Evolutionary conservation across 2,329 filamentous ascomycete genomes (phyloP).

Genomic region (Beauveria bassiana): DNA sequence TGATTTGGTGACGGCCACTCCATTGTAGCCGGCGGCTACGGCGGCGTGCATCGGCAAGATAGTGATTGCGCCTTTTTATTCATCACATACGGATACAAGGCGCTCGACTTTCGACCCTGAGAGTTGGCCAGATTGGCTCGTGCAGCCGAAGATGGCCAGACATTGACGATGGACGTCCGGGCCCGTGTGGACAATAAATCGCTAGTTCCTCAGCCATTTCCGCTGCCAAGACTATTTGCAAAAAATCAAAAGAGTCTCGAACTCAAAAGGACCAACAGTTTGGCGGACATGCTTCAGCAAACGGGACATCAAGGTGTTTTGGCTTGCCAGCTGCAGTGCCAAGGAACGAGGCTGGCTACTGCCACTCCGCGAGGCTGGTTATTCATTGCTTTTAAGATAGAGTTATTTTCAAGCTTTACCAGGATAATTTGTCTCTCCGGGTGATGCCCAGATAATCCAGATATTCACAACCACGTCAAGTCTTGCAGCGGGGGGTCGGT

Average conservation of each 20-base stretch:
- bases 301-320: constrained; percentile 10
- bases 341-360: not conserved
- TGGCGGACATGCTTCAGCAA: not conserved
- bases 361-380: not conserved
- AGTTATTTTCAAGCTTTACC: constrained; percentile 5
- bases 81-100: not conserved
- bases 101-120: not conserved
- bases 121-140: not conserved
- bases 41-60: too few relatives aligned
- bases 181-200: not conserved
- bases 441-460: too few relatives aligned
- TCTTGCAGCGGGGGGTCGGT: too few relatives aligned
- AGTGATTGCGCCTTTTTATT: too few relatives aligned
- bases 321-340: constrained; percentile 5
- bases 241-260: not conserved
- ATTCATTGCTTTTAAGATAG: not conserved
- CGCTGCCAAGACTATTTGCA: not conserved
- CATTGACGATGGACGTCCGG: not conserved
- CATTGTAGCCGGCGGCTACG: too few relatives aligned
- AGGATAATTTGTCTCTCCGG: too few relatives aligned
- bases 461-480: too few relatives aligned
- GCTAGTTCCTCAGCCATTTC: not conserved
- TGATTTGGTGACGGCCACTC: too few relatives aligned
- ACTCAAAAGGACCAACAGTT: not conserved
- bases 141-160: not conserved